A percentile compares a stretch with the other conserved stretches of the same genome.
Evolutionary conservation across 495 filamentous ascomycete genomes (phyloP).

Genomic region (Neurospora sp.): DNA sequence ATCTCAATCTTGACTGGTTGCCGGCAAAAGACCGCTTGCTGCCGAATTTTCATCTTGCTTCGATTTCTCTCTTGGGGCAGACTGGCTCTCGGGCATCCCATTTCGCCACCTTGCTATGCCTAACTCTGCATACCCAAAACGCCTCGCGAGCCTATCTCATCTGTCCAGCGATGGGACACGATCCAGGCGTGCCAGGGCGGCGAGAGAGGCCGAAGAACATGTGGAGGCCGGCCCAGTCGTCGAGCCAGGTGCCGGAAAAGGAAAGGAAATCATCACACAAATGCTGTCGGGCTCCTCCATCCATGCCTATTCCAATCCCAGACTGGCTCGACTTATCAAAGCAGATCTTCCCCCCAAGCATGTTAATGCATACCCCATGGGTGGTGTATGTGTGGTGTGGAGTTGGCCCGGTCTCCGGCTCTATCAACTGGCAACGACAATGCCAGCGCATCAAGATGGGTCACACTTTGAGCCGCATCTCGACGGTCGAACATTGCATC

Average conservation of each 20-base stretch:
- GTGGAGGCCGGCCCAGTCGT: neutral
- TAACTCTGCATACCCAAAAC: slow-evolving; percentile 30
- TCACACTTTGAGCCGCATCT: slow-evolving; percentile 54
- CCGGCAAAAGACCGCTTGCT: slow-evolving; percentile 11
- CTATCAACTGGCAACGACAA: slow-evolving; percentile 73
- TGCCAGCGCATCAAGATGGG: slow-evolving; percentile 87
- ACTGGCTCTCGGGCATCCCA: slow-evolving; percentile 33
- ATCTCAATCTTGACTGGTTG: slow-evolving; percentile 21
- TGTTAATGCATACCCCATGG: slow-evolving; percentile 36
- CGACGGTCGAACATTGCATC: slow-evolving; percentile 37
- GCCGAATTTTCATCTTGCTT: slow-evolving; percentile 13
- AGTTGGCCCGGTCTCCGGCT: slow-evolving; percentile 50
- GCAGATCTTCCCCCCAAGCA: slow-evolving; percentile 32
- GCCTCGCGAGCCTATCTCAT: neutral
- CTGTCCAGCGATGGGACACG: neutral
- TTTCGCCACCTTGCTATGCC: slow-evolving; percentile 36
- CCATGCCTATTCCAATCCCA: slow-evolving; percentile 26
- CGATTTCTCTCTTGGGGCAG: slow-evolving; percentile 13
- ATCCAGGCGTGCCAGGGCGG: neutral
- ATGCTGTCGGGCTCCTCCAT: slow-evolving; percentile 24
- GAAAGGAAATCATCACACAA: slow-evolving; percentile 21
- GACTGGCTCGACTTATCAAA: slow-evolving; percentile 33
- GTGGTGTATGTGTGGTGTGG: slow-evolving; percentile 35
- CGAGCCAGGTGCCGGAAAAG: slow-evolving; percentile 2
- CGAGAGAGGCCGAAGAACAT: neutral